Evolutionary conservation across 441 rosid species (phyloP).

Genomic region (Populus hybrid): DNA sequence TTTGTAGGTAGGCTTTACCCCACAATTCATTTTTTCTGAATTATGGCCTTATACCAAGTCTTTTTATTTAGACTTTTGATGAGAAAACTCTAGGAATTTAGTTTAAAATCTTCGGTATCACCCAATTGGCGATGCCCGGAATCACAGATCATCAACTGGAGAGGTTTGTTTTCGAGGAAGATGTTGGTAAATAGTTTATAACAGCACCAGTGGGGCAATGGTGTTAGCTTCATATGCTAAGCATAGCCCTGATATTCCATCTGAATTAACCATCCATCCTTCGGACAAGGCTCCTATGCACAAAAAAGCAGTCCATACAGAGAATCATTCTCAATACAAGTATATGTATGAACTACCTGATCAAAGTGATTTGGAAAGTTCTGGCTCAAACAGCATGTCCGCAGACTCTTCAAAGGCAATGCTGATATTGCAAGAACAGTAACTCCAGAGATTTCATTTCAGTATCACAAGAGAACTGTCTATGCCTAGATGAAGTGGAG

Average conservation of each 20-base stretch:
- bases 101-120: too few relatives aligned
- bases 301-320: neutral
- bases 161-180: too few relatives aligned
- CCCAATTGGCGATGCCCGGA: too few relatives aligned
- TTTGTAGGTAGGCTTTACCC: too few relatives aligned
- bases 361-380: neutral
- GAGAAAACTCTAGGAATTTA: too few relatives aligned
- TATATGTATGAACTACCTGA: neutral
- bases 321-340: neutral
- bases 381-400: conserved; percentile 5
- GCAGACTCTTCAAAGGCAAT: neutral
- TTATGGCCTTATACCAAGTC: too few relatives aligned
- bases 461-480: neutral
- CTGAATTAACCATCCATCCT: neutral
- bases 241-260: neutral
- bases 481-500: conserved; percentile 15
- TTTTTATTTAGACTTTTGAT: too few relatives aligned
- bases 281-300: neutral
- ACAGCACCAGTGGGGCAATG: neutral
- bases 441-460: neutral
- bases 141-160: too few relatives aligned
- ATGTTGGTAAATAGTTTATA: neutral
- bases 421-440: neutral
- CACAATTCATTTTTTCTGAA: too few relatives aligned
- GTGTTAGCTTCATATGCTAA: neutral